A percentile compares a stretch with the other conserved stretches of the same genome.
Conservation (phyloP, 495 filamentous ascomycete genomes). For the Daldinia concentrica region DNA sequence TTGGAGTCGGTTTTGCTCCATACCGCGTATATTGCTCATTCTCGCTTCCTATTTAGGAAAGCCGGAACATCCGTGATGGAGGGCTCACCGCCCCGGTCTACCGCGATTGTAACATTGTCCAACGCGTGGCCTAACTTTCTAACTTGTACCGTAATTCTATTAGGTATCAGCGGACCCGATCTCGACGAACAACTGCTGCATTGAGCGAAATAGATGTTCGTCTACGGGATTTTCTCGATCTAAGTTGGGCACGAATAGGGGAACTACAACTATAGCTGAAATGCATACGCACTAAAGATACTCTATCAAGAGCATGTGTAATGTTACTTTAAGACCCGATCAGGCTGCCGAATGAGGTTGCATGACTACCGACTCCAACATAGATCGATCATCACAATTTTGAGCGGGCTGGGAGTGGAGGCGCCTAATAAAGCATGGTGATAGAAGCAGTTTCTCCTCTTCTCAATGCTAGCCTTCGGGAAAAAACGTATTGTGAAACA, state of each 20-base stretch:
- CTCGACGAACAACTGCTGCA: not conserved
- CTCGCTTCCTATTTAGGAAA: constrained; percentile 27
- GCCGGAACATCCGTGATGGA: constrained; percentile 16
- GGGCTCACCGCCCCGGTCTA: constrained; percentile 1
- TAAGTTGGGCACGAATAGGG: not conserved
- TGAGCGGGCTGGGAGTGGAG: not conserved
- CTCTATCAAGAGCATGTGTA: not conserved
- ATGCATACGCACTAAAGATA: not conserved
- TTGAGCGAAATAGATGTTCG: not conserved
- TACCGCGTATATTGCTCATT: not conserved
- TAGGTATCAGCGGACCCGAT: not conserved
- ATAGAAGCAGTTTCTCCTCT: not conserved
- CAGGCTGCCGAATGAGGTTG: not conserved
- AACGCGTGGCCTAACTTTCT: not conserved
- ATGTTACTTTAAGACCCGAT: not conserved
- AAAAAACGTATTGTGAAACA: not conserved
- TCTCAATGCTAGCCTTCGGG: not conserved
- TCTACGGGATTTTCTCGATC: not conserved
- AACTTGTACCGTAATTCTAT: constrained; percentile 6
- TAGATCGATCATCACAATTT: not conserved
- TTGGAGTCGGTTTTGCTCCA: not conserved
- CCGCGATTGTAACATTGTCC: constrained; percentile 5
- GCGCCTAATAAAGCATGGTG: not conserved
- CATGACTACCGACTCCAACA: not conserved
- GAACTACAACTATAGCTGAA: not conserved